phyloP scores from a whole-genome alignment of 768 basidiomycete genomes.

The Panaeolus papilionaceus region DNA sequence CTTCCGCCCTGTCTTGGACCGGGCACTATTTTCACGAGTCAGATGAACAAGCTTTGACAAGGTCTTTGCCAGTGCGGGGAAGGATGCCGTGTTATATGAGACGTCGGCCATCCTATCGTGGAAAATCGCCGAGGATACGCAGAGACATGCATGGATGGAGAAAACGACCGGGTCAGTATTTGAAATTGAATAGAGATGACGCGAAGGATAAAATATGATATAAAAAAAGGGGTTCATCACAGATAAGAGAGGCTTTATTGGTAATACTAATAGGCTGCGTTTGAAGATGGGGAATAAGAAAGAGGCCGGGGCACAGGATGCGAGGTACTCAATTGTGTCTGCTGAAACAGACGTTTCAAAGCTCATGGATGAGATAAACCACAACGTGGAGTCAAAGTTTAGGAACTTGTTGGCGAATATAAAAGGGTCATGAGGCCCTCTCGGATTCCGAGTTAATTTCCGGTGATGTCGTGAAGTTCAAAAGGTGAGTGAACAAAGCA shows the following conservation, averaged over 20 bases:
- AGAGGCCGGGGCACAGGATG: neutral
- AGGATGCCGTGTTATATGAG: conserved; percentile 89
- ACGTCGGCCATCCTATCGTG: conserved; percentile 87
- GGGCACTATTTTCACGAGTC: conserved; percentile 29
- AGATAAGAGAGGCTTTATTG: neutral
- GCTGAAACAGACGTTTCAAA: neutral
- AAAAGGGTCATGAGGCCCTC: neutral
- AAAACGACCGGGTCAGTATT: neutral
- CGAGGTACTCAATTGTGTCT: too few species aligned
- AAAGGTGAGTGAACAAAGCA: neutral
- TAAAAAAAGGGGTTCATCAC: neutral
- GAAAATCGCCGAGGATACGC: neutral
- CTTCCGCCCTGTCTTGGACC: neutral
- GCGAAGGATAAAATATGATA: neutral
- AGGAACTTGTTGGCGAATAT: neutral
- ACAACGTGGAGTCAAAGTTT: neutral
- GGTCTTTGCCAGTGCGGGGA: conserved; percentile 77
- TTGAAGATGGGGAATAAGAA: neutral
- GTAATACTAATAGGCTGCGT: neutral
- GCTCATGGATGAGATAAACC: neutral
- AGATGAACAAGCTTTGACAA: conserved; percentile 55
- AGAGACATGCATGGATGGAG: neutral
- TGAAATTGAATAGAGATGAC: neutral
- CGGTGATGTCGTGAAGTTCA: neutral
- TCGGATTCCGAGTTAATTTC: conserved; percentile 1